Base-by-base conservation (phyloP, 1,139 yeast genomes). In the Wickerhamiella infanticola region DNA sequence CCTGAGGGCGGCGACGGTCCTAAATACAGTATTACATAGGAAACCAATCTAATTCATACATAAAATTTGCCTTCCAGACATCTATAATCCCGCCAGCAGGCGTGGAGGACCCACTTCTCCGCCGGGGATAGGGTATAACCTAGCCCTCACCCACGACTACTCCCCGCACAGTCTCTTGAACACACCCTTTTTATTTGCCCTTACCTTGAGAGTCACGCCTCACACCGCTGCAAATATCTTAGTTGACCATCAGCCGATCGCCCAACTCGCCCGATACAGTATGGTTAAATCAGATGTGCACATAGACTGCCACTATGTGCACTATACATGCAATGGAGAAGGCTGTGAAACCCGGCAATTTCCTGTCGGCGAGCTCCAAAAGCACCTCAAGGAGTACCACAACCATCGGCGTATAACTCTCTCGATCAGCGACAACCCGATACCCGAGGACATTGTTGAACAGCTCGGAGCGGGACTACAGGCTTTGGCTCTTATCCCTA, bases 1-100 rank as follows among this genome's bases (percentile, higher is more conserved):
- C 98, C 98, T 3, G 97, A 90, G 66, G 97, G 98, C 51, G 96
- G 97, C 37, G 97, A 81, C 60, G 98, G 98, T 7, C 98, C 98
- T 49, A 90, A 88, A 63, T 88, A 88, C 63, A 79, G 76, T 61
- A 75, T 81, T 80, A 75, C 86, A 2, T 81, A 60, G 33, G 4
- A 13, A 31, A 18, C 18, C 18, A 18, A 18, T 18, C 18, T 18
- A 18, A 18, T 18, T 18, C 18, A 18, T 18, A 18, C 18, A 18
- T 18, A 18, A 18, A 18, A 18, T 2, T 18, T 18, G 18, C 18
- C 18, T 18, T 18, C 18, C 18, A 18, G 2, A 18, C 18, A 18
- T 18, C 18, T 18, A 18, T 18, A 18, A 18, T 18, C 18, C 18
- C 18, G 18, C 18, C 18, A 18, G 18, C 18, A 18, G 18, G 18